Percentiles rank a stretch among this genome's conserved stretches.
Conservation (phyloP, 2,329 filamentous ascomycete species). For the Coniochaeta prunicola region DNA sequence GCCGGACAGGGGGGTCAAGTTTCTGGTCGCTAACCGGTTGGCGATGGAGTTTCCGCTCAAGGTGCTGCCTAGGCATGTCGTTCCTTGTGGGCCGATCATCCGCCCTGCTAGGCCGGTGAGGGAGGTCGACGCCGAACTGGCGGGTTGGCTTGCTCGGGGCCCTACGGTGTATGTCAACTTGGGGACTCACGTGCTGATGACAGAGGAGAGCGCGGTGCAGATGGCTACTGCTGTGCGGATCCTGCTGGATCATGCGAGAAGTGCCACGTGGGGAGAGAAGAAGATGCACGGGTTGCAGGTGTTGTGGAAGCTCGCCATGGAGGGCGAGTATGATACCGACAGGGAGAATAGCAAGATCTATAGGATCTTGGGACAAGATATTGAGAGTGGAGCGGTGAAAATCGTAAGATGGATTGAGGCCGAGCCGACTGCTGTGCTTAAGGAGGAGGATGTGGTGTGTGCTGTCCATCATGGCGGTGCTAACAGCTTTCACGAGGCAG, state of each 20-base stretch:
- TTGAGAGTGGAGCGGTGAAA: constrained; percentile 19
- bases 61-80: constrained; percentile 28
- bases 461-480: constrained; percentile 33
- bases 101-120: constrained; percentile 25
- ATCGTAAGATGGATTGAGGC: constrained; percentile 26
- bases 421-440: constrained; percentile 22
- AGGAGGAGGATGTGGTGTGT: constrained; percentile 23
- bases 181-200: constrained; percentile 28
- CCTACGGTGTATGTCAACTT: constrained; percentile 42
- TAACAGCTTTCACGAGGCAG: constrained; percentile 25
- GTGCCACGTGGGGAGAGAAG: constrained; percentile 11
- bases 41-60: constrained; percentile 25
- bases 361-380: constrained; percentile 11
- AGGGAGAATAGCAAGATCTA: constrained; percentile 5
- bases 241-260: constrained; percentile 18
- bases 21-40: constrained; percentile 13
- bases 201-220: constrained; percentile 22
- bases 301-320: constrained; percentile 26
- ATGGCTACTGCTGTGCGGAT: constrained; percentile 24
- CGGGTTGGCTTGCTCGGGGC: constrained; percentile 29
- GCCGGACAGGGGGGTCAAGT: constrained; percentile 6
- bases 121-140: constrained; percentile 33
- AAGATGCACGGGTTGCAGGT: constrained; percentile 21
- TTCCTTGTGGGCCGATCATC: constrained; percentile 39
- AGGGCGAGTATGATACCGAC: background rate